These are phyloP conservation scores for Alternaria incomplexa DNA, from an alignment of 2,329 filamentous ascomycete species.

Conservation along the genomic window DNA sequence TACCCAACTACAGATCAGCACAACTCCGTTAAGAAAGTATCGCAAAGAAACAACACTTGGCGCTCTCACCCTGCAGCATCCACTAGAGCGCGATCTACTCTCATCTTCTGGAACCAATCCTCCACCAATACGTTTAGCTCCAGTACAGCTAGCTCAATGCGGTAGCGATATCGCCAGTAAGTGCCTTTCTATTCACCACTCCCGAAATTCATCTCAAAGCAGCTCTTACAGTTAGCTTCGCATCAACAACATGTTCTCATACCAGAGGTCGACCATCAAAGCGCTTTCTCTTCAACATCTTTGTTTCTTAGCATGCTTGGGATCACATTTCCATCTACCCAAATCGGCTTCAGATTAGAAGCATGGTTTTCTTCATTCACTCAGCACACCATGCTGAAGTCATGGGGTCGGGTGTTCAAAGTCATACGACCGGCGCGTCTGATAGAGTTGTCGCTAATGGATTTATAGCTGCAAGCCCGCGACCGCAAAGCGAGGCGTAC, in stretches of 20 bases:
- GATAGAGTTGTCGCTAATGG: background rate
- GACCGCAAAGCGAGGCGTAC: conserved; percentile 23
- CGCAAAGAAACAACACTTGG: background rate
- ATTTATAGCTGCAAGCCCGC: conserved; percentile 15
- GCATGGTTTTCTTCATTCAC: background rate
- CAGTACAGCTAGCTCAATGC: conserved; percentile 15
- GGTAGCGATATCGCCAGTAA: conserved; percentile 17
- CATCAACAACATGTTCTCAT: background rate
- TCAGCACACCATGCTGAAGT: background rate
- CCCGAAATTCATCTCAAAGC: background rate
- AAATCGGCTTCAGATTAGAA: background rate
- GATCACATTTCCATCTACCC: background rate
- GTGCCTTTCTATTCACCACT: background rate
- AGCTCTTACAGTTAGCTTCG: background rate
- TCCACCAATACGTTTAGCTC: background rate
- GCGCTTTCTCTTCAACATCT: background rate
- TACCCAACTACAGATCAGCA: conserved; percentile 4
- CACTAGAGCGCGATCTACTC: background rate
- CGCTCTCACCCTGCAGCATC: background rate
- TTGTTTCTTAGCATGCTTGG: background rate
- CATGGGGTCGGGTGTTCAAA: background rate
- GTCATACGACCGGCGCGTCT: background rate
- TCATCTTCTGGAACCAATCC: background rate
- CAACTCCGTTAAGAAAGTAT: background rate
- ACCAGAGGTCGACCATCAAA: background rate